These are phyloP conservation scores for Xanthoconium purpureum DNA, from an alignment of 768 basidiomycete genomes.

Conservation along the genomic window DNA sequence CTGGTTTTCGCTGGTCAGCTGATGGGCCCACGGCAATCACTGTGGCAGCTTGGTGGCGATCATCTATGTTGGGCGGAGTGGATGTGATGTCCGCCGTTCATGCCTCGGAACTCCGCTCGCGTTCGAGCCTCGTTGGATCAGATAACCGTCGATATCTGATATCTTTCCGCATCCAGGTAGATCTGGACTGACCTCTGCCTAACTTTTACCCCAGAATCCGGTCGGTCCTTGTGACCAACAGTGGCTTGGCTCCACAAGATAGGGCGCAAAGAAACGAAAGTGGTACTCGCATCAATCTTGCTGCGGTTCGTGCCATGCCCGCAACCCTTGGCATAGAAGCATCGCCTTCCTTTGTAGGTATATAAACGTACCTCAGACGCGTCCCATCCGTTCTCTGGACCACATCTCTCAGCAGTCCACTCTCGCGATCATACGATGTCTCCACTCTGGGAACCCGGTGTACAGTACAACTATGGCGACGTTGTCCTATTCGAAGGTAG, in stretches of 20 bases:
- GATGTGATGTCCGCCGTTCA: neutral
- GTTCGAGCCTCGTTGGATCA: slow-evolving; percentile 23
- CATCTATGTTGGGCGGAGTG: neutral
- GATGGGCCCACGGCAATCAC: too few relatives aligned
- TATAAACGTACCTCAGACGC: slow-evolving; percentile 15
- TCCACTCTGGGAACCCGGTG: slow-evolving; percentile 59
- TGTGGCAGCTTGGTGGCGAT: too few relatives aligned
- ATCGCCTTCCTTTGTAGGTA: slow-evolving; percentile 11
- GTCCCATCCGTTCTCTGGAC: neutral
- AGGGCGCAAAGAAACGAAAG: neutral
- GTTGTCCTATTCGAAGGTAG: slow-evolving; percentile 57
- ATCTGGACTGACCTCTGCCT: neutral
- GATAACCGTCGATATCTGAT: slow-evolving; percentile 19
- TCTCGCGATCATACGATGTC: slow-evolving; percentile 35
- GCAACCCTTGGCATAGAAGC: neutral
- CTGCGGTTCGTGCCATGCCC: neutral
- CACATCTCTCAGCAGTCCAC: slow-evolving; percentile 5
- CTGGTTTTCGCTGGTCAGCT: too few relatives aligned
- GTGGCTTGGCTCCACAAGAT: neutral
- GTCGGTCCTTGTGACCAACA: neutral
- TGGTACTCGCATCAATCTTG: slow-evolving; percentile 4
- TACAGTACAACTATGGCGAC: slow-evolving; percentile 50
- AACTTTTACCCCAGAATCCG: neutral
- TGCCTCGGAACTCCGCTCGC: neutral
- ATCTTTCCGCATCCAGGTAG: slow-evolving; percentile 11